Evolutionary conservation across 2,329 filamentous ascomycete species (phyloP).

Genomic region (Beauveria scarabaeidicola): DNA sequence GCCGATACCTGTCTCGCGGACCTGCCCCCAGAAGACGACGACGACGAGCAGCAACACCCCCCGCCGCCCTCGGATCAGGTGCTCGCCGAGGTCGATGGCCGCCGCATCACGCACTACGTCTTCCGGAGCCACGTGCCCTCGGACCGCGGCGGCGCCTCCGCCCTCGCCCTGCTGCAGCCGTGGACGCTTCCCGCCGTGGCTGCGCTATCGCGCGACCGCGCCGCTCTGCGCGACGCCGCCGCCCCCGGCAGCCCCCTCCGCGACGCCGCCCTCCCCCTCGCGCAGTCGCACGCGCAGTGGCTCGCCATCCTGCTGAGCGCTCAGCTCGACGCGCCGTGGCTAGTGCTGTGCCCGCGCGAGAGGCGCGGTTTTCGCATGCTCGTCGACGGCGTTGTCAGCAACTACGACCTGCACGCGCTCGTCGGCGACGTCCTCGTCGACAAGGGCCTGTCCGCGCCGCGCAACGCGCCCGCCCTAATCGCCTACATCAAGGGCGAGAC

Average conservation of each 20-base stretch:
- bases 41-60: not conserved
- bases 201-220: not conserved
- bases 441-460: not conserved
- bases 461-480: not conserved
- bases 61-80: not conserved
- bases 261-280: not conserved
- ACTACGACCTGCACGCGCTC: conserved; percentile 8
- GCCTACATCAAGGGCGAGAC: not conserved
- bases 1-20: not conserved
- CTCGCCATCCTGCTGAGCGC: conserved; percentile 1
- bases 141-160: conserved; percentile 2
- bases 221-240: not conserved
- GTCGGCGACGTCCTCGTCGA: conserved; percentile 3
- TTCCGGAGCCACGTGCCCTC: not conserved
- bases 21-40: not conserved
- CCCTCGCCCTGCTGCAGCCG: conserved; percentile 4
- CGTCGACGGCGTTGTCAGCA: conserved; percentile 9
- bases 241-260: not conserved
- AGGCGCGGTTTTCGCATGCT: not conserved
- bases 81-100: not conserved
- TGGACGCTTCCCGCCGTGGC: conserved; percentile 6
- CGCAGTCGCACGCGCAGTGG: conserved; percentile 4
- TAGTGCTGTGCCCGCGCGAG: not conserved
- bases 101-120: conserved; percentile 5
- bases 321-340: conserved; percentile 1